Percentiles rank a stretch among this genome's conserved stretches.
Conservation (phyloP, 306 rosid species). For the Crataegus laevigata region DNA sequence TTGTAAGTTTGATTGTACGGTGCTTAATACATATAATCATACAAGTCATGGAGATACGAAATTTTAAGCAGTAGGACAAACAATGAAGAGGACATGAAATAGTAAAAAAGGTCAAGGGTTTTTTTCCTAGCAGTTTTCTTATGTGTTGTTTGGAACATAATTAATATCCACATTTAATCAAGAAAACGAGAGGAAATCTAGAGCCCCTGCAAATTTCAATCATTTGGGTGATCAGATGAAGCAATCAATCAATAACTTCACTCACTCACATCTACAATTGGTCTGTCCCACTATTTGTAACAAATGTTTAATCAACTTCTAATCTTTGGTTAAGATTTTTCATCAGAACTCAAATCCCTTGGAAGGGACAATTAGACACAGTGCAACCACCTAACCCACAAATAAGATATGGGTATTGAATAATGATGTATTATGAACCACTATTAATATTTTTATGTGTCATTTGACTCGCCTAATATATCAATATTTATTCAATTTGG, state of each 20-base stretch:
- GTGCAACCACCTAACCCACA: slow-evolving; percentile 20
- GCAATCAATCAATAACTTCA: no score
- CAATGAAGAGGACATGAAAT: no score
- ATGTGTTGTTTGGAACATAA: background rate
- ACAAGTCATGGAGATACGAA: no score
- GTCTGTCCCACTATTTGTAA: background rate
- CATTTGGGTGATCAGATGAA: no score
- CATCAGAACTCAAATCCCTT: background rate
- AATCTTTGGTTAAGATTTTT: background rate
- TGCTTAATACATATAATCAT: no score
- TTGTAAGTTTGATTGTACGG: no score
- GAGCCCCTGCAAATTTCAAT: background rate
- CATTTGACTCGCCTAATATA: background rate
- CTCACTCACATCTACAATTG: background rate
- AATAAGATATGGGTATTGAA: slow-evolving; percentile 14
- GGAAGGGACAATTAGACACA: slow-evolving; percentile 8
- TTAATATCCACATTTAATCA: background rate
- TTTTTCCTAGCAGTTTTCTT: background rate
- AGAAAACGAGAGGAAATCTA: background rate
- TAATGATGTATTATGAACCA: slow-evolving; percentile 20
- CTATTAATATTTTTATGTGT: background rate
- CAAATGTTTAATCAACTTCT: background rate
- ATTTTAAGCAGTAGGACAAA: no score
- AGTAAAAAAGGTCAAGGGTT: background rate
- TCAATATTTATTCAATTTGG: background rate